These are phyloP conservation scores for Schwanniomyces pseudopolymorphus DNA, from an alignment of 805 yeast species.

Conservation along the genomic window DNA sequence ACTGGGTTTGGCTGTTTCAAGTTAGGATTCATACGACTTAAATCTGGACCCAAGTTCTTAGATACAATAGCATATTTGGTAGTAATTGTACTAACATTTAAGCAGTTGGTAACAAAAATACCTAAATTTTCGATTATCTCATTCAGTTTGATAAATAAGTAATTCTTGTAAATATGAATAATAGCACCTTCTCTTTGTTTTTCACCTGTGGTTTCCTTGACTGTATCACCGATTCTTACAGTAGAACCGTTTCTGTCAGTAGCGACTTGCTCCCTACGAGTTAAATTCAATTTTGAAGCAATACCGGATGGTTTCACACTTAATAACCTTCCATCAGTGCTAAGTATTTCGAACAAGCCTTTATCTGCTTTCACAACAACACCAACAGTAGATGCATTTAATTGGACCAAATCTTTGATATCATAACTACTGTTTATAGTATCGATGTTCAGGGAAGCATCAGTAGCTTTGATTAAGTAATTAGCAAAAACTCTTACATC, in stretches of 20 bases:
- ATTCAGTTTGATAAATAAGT: slow-evolving; percentile 77
- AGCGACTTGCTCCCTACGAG: slow-evolving; percentile 72
- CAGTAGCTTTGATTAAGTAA: slow-evolving; percentile 88
- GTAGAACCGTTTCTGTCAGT: slow-evolving; percentile 86
- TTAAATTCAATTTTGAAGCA: slow-evolving; percentile 66
- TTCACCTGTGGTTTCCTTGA: slow-evolving; percentile 71
- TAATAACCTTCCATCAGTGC: slow-evolving; percentile 76
- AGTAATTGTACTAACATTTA: slow-evolving; percentile 78
- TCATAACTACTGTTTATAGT: slow-evolving; percentile 79
- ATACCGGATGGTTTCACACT: slow-evolving; percentile 80
- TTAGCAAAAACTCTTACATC: slow-evolving; percentile 93
- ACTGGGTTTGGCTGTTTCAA: slow-evolving; percentile 57
- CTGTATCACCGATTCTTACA: slow-evolving; percentile 86
- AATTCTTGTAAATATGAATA: slow-evolving; percentile 79
- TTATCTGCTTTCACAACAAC: slow-evolving; percentile 88
- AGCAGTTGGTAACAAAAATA: slow-evolving; percentile 77
- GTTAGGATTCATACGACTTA: slow-evolving; percentile 85
- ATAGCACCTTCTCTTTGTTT: slow-evolving; percentile 81
- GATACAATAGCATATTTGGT: slow-evolving; percentile 73
- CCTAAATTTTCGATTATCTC: slow-evolving; percentile 84
- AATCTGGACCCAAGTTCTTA: slow-evolving; percentile 59
- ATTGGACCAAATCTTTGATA: slow-evolving; percentile 83
- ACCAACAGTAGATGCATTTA: slow-evolving; percentile 84
- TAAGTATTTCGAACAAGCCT: slow-evolving; percentile 75
- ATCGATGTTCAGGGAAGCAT: slow-evolving; percentile 56